Conservation (phyloP, 495 filamentous ascomycete species). For the Achaetomiella virescens region DNA sequence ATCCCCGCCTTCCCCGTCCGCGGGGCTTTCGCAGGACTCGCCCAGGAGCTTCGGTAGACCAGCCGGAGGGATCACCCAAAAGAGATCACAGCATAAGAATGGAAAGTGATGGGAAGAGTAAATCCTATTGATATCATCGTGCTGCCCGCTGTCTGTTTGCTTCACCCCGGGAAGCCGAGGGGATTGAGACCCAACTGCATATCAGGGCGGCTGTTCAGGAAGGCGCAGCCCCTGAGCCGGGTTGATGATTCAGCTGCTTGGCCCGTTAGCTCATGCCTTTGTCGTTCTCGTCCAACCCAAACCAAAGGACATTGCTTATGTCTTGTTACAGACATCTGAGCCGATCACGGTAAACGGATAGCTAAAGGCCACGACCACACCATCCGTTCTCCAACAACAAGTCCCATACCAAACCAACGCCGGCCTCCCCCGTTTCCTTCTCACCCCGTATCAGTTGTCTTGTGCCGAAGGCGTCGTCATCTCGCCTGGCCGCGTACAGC, state of each 20-base stretch:
- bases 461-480: neutral
- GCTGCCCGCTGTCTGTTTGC: too few relatives aligned
- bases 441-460: neutral
- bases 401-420: constrained; percentile 6
- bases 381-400: neutral
- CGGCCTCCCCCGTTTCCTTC: neutral
- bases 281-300: neutral
- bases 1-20: too few relatives aligned
- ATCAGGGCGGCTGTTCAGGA: neutral
- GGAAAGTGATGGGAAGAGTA: neutral
- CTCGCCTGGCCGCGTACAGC: neutral
- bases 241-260: neutral
- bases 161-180: neutral
- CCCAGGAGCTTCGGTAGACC: too few relatives aligned
- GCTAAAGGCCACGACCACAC: neutral
- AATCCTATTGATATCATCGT: neutral
- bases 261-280: neutral
- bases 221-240: neutral
- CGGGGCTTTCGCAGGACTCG: too few relatives aligned
- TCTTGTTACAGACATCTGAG: constrained; percentile 6
- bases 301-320: neutral
- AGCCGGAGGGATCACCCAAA: too few relatives aligned
- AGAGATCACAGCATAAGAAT: neutral
- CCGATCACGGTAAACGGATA: neutral
- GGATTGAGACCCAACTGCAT: neutral